These are phyloP conservation scores for Tolypocladium nubicola DNA, from an alignment of 2,329 filamentous ascomycete species.

Conservation along the genomic window DNA sequence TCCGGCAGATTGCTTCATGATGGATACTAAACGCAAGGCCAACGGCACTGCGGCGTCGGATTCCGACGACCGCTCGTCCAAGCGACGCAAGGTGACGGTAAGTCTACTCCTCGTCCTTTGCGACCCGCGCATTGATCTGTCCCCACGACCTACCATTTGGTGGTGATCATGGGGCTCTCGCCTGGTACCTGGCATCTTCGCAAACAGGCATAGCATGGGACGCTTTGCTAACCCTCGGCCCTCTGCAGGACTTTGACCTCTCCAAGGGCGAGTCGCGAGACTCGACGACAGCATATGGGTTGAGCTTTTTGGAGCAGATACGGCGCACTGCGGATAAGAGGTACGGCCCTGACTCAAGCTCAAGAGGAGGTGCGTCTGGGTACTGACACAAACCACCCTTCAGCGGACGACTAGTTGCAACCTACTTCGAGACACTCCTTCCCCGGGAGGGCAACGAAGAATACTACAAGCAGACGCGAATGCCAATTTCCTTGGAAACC, in stretches of 20 bases:
- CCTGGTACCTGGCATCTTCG: not conserved
- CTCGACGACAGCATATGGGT: constrained; percentile 60
- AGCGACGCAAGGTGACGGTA: constrained; percentile 43
- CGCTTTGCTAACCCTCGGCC: not conserved
- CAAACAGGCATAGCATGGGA: not conserved
- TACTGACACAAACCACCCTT: constrained; percentile 8
- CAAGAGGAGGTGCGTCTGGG: not conserved
- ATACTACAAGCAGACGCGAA: constrained; percentile 67
- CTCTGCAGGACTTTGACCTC: constrained; percentile 32
- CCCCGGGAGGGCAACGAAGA: constrained; percentile 53
- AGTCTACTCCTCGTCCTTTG: constrained; percentile 18
- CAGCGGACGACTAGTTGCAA: constrained; percentile 64
- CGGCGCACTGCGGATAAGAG: constrained; percentile 71
- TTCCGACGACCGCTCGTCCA: constrained; percentile 40
- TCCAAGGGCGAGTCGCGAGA: constrained; percentile 51
- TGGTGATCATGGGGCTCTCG: not conserved
- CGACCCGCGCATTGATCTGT: not conserved
- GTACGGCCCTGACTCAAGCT: constrained; percentile 35
- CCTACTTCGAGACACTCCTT: constrained; percentile 64
- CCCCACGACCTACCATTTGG: not conserved
- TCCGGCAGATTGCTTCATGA: constrained; percentile 18
- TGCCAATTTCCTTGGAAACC: constrained; percentile 69
- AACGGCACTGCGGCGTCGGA: constrained; percentile 34
- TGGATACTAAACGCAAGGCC: constrained; percentile 50
- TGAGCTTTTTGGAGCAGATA: constrained; percentile 65